Conservation (phyloP, 2,329 filamentous ascomycete species). For the Ramularia collo-cygni region DNA sequence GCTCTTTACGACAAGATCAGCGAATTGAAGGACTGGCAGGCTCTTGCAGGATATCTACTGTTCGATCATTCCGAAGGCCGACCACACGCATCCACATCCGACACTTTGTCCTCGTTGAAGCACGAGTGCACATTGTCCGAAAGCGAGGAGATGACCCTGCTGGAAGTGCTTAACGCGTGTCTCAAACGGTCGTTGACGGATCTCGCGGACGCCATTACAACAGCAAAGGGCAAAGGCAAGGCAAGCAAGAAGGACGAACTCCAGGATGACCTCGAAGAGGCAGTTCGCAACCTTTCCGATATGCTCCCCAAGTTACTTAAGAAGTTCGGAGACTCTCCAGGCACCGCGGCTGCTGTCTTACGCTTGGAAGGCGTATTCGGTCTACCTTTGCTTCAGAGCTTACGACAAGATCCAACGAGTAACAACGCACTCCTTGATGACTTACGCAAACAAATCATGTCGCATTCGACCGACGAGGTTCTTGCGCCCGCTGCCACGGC, state of each 20-base stretch:
- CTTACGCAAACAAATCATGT: slow-evolving; percentile 86
- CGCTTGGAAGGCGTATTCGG: slow-evolving; percentile 81
- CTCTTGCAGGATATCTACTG: slow-evolving; percentile 79
- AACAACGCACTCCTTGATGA: slow-evolving; percentile 81
- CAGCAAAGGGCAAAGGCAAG: slow-evolving; percentile 50
- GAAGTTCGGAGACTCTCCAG: slow-evolving; percentile 86
- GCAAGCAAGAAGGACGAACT: slow-evolving; percentile 56
- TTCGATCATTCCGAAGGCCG: slow-evolving; percentile 69
- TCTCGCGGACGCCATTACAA: slow-evolving; percentile 53
- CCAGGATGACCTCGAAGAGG: slow-evolving; percentile 66
- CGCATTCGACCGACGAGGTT: slow-evolving; percentile 82
- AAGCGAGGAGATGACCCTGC: slow-evolving; percentile 73
- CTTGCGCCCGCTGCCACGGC: slow-evolving; percentile 76
- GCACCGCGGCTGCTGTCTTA: slow-evolving; percentile 78
- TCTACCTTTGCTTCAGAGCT: slow-evolving; percentile 77
- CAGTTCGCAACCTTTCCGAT: slow-evolving; percentile 67
- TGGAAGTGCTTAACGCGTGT: slow-evolving; percentile 78
- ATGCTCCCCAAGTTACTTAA: slow-evolving; percentile 80
- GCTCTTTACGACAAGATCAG: slow-evolving; percentile 75
- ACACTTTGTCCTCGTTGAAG: slow-evolving; percentile 59
- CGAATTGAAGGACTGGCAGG: slow-evolving; percentile 80
- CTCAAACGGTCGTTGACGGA: slow-evolving; percentile 68
- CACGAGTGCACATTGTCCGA: slow-evolving; percentile 65
- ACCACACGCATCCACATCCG: slow-evolving; percentile 50
- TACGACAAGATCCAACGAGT: slow-evolving; percentile 76